A percentile compares a stretch with the other conserved stretches of the same genome.
phyloP scores from a whole-genome alignment of 345 rosid genomes.

The Xanthoceras sorbifolium region DNA sequence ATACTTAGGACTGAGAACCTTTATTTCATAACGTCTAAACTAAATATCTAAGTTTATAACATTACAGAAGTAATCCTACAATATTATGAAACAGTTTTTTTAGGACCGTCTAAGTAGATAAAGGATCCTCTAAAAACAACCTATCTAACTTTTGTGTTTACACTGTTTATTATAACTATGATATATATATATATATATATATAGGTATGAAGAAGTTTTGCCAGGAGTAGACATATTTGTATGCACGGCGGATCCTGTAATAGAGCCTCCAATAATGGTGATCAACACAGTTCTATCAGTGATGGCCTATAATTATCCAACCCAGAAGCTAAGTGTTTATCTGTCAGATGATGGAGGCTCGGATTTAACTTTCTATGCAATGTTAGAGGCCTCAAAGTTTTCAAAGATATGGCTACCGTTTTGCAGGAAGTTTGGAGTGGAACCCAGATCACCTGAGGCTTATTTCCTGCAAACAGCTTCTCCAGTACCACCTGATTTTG shows the following conservation, averaged over 20 bases:
- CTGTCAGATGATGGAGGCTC: constrained; percentile 40
- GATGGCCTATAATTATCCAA: constrained; percentile 29
- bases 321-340: constrained; percentile 24
- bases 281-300: constrained; percentile 30
- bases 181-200: no score
- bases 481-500: not conserved
- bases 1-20: no score
- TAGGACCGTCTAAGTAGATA: no score
- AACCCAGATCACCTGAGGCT: constrained; percentile 30
- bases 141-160: no score
- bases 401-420: constrained; percentile 34
- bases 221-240: constrained; percentile 33
- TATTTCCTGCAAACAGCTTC: constrained; percentile 7
- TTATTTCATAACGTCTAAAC: no score
- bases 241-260: constrained; percentile 36
- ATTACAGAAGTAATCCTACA: no score
- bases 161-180: no score
- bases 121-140: no score
- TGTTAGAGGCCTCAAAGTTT: constrained; percentile 30
- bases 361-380: constrained; percentile 33
- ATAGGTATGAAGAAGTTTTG: constrained; percentile 23
- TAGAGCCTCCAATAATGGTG: constrained; percentile 36
- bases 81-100: no score
- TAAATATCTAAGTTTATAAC: no score
- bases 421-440: constrained; percentile 23